These are phyloP conservation scores for Hypoxylon sp. DNA, from an alignment of 2,329 filamentous ascomycete genomes.

Conservation along the genomic window DNA sequence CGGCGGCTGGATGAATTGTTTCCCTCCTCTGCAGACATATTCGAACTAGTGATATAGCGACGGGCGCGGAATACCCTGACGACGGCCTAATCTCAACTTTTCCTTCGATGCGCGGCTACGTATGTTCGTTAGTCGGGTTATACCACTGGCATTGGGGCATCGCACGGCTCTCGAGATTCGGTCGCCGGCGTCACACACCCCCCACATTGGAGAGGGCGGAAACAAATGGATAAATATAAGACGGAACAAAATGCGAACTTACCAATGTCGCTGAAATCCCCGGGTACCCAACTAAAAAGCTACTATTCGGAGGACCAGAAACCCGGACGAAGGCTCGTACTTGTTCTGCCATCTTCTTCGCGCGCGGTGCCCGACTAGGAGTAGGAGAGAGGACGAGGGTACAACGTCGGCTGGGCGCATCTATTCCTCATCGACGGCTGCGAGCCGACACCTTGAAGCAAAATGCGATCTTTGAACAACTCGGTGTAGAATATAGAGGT, in stretches of 20 bases:
- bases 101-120: conserved; percentile 93
- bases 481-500: conserved; percentile 30
- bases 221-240: conserved; percentile 24
- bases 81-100: conserved; percentile 96
- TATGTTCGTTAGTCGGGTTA: conserved; percentile 40
- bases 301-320: conserved; percentile 96
- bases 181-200: conserved; percentile 22
- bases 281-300: conserved; percentile 96
- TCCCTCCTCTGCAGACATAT: conserved; percentile 95
- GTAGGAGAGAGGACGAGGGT: conserved; percentile 40
- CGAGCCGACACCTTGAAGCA: conserved; percentile 47
- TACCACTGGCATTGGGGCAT: conserved; percentile 6
- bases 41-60: conserved; percentile 91
- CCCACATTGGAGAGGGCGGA: conserved; percentile 32
- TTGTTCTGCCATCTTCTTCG: conserved; percentile 57
- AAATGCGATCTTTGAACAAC: conserved; percentile 43
- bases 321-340: conserved; percentile 92
- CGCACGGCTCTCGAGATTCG: conserved; percentile 17
- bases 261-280: conserved; percentile 98
- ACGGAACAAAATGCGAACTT: conserved; percentile 60
- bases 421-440: conserved; percentile 49
- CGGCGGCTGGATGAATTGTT: conserved; percentile 95
- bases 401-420: conserved; percentile 49
- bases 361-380: conserved; percentile 42
- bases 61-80: conserved; percentile 87